Evolutionary conservation across 106 monocot species (phyloP).

Genomic region (Gastrodia elata): DNA sequence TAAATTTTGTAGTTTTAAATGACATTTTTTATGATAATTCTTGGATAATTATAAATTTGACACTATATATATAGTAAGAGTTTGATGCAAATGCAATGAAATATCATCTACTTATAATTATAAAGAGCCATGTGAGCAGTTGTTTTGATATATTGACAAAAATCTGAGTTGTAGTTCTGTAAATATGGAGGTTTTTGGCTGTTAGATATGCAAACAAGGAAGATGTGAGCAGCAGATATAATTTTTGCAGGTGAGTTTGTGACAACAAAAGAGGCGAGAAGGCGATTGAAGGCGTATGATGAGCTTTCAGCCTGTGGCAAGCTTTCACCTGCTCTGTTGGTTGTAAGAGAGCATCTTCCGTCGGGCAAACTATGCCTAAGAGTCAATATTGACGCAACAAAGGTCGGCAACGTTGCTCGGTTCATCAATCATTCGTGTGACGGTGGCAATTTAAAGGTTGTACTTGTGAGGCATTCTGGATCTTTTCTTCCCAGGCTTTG

Average conservation of each 20-base stretch:
- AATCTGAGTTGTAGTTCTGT: too few relatives aligned
- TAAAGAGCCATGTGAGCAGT: too few relatives aligned
- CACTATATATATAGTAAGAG: too few relatives aligned
- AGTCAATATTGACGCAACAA: constrained; percentile 83
- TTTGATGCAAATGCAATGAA: too few relatives aligned
- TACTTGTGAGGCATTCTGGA: constrained; percentile 65
- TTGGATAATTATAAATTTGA: too few relatives aligned
- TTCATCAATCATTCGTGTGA: constrained; percentile 94
- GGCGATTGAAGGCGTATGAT: constrained; percentile 51
- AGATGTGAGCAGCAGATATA: too few relatives aligned
- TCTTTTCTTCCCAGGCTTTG: constrained; percentile 72
- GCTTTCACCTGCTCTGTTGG: constrained; percentile 62
- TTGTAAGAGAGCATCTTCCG: constrained; percentile 87
- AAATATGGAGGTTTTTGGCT: too few relatives aligned
- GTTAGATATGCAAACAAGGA: too few relatives aligned
- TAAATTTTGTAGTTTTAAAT: too few relatives aligned
- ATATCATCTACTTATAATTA: too few relatives aligned
- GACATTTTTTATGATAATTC: too few relatives aligned
- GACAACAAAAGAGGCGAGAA: constrained; percentile 66
- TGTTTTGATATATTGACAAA: too few relatives aligned
- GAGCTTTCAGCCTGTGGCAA: constrained; percentile 20
- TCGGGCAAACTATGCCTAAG: constrained; percentile 79
- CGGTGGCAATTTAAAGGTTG: constrained; percentile 62
- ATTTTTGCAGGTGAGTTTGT: constrained; percentile 73
- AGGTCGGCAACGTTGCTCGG: constrained; percentile 65